Percentiles rank a stretch among this genome's conserved stretches.
phyloP scores from a whole-genome alignment of 2,329 filamentous ascomycete species.

The Chalaropsis thielavioides region DNA sequence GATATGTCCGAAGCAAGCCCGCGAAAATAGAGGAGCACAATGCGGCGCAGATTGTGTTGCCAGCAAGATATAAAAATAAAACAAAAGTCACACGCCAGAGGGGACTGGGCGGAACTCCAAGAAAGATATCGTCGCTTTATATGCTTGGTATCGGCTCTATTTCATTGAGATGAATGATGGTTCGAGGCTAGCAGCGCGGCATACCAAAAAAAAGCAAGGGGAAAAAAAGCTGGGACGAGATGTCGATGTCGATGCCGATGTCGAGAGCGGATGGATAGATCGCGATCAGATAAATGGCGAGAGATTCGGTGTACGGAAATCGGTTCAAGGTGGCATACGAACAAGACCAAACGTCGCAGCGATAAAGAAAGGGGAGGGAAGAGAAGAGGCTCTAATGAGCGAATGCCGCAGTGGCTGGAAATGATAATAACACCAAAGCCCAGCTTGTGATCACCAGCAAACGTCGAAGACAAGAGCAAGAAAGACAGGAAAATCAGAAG shows the following conservation, averaged over 20 bases:
- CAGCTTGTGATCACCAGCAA: conserved; percentile 4
- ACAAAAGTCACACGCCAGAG: background rate
- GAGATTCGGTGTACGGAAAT: background rate
- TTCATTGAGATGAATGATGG: background rate
- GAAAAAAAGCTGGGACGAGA: too few species aligned
- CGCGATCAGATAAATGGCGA: background rate
- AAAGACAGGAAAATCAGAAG: background rate
- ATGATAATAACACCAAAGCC: background rate
- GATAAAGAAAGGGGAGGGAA: background rate
- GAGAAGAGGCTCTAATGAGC: background rate
- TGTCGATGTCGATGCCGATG: background rate
- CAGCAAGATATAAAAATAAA: background rate
- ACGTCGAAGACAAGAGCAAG: background rate
- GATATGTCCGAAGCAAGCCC: background rate
- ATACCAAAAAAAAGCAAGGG: background rate
- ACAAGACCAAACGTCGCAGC: background rate
- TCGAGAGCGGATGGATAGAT: background rate
- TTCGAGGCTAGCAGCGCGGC: background rate
- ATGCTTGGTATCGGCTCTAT: background rate
- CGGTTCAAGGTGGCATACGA: background rate
- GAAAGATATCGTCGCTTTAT: background rate
- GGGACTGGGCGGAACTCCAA: background rate
- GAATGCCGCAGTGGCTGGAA: background rate
- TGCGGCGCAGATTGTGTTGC: background rate
- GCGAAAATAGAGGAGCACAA: background rate